Evolutionary conservation across 352 stramenopile genomes (phyloP), one percentile per base, ranked within the genome.

Genomic region (Globisporangium echinulatum): DNA sequence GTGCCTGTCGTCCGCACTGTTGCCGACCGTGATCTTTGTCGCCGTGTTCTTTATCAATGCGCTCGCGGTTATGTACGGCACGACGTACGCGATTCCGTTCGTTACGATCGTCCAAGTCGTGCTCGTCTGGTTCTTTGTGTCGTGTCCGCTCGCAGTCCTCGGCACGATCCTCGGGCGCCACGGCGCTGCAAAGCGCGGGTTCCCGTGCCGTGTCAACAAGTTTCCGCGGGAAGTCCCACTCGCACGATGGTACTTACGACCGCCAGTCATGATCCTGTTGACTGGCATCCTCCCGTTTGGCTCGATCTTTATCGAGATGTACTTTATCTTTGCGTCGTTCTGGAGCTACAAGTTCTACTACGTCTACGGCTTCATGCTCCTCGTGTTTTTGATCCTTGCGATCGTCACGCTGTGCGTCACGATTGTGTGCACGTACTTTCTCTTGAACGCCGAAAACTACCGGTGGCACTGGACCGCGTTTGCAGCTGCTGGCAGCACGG

Each of bases 301-400:
- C 44, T 98, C 89, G 49, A 99, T 99, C 71, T 99, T 99, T 71
- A 99, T 99, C 69, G 97, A 99, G 79, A 98, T 99, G 75, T 99
- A 99, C 78, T 99, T 99, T 85, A 98, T 99, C 70, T 98, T 99
- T 70, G 98, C 97, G 6, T 98, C 94, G 46, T 98, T 99, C 64
- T 99, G 97, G 97, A 98, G 98, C 75, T 99, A 99, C 92, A 99
- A 99, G 79, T 99, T 99, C 77, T 99, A 99, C 80, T 99, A 99
- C 76, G 97, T 99, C 13, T 99, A 99, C 75, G 97, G 97, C 53
- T 99, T 99, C 74, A 95, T 99, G 75, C 81, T 99, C 59, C 84
- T 99, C 52, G 96, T 99, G 17, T 98, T 98, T 72, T 69, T 96
- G 54, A 99, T 99, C 63, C 77, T 99, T 43, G 92, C 80, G 40